Evolutionary conservation across 73 alveolate species (phyloP).

Genomic region (Tetrahymena malaccensis): DNA sequence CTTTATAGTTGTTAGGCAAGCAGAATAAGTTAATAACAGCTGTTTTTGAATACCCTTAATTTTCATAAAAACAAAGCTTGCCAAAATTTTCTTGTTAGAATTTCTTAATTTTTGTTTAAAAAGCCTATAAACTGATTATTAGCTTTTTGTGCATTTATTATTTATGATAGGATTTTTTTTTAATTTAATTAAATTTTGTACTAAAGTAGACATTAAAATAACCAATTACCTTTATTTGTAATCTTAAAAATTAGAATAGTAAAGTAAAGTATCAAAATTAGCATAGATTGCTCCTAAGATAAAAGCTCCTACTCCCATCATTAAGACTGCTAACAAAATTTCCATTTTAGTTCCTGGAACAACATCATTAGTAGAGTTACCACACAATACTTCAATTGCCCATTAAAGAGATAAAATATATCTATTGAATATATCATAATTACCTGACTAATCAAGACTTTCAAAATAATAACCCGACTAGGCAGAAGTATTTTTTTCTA

Average conservation of each 20-base stretch:
- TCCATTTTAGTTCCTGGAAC: background rate
- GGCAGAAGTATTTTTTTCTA: background rate
- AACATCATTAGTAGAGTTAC: background rate
- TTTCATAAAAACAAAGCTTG: too few species aligned
- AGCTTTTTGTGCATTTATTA: background rate
- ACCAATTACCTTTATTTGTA: background rate
- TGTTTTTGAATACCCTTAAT: too few species aligned
- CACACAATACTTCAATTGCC: background rate
- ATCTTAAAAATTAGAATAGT: background rate
- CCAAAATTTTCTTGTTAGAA: too few species aligned
- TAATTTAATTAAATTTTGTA: background rate
- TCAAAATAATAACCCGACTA: background rate
- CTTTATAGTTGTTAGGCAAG: too few species aligned
- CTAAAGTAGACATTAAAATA: background rate
- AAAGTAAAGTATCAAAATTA: background rate
- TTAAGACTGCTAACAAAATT: background rate
- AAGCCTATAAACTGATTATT: too few species aligned
- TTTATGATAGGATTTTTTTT: background rate
- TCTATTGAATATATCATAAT: background rate
- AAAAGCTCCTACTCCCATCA: background rate
- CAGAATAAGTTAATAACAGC: too few species aligned
- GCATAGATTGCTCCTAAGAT: background rate
- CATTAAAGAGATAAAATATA: background rate
- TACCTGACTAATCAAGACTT: background rate
- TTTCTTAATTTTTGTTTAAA: too few species aligned